Conservation (phyloP, 2,329 filamentous ascomycete species). For the Ophiostoma novo-ulmi region DNA sequence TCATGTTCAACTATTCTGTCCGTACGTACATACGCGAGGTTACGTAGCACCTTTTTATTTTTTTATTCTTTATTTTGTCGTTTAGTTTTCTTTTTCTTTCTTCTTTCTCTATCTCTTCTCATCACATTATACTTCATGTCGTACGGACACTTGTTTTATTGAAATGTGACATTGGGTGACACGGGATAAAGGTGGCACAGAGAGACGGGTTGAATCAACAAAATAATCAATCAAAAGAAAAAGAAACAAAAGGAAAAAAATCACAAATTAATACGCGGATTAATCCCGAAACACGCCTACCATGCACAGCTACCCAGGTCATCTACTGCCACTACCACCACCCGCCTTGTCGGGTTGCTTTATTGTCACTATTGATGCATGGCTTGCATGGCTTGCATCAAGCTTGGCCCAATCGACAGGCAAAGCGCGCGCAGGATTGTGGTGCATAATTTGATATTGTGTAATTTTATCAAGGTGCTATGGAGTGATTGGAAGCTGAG, state of each 20-base stretch:
- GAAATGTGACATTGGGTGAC: not conserved
- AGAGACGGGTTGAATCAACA: not conserved
- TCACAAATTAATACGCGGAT: not conserved
- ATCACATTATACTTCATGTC: not conserved
- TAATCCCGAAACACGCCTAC: too few relatives aligned
- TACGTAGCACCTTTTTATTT: not conserved
- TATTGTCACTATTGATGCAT: not conserved
- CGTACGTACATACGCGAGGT: constrained; percentile 13
- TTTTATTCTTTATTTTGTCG: not conserved
- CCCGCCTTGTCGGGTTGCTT: constrained; percentile 6
- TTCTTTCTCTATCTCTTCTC: not conserved
- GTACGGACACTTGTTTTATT: not conserved
- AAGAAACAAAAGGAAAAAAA: not conserved
- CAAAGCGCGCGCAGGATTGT: not conserved
- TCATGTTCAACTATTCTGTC: not conserved
- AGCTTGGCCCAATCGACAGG: not conserved
- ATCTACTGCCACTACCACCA: too few relatives aligned
- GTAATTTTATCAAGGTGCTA: not conserved
- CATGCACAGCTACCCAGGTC: too few relatives aligned
- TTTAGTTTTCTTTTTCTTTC: not conserved
- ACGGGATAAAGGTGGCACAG: not conserved
- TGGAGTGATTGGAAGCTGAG: too few relatives aligned
- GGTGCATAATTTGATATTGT: not conserved
- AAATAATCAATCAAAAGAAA: not conserved
- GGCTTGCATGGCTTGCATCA: not conserved